Evolutionary conservation across 2,329 filamentous ascomycete species (phyloP), one percentile per base, ranked within the genome.

Genomic region (Phaeosphaeriaceae sp.): DNA sequence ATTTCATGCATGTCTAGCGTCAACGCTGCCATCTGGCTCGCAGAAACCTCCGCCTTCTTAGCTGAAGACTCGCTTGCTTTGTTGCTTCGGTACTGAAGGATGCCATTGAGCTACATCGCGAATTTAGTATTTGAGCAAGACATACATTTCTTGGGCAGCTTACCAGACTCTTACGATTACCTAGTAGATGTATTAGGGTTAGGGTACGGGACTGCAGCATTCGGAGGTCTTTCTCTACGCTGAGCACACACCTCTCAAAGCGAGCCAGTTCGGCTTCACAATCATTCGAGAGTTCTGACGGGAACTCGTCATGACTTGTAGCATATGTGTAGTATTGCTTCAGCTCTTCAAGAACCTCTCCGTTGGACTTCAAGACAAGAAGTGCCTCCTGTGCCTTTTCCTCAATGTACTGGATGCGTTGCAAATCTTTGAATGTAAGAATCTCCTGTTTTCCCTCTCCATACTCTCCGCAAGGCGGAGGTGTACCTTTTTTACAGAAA

Each of bases 361-460:
- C 50, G 43, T 77, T 76, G 1, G 63, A 39, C 20, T 62, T 62
- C 0, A 77, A 44, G 0, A 72, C 55, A 0, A 72, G 55, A 0
- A 67, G 40, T 0, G 63, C 57, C 40, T 76, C 72, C 26, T 74
- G 74, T 4, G 61, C 58, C 36, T 71, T 71, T 46, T 75, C 71
- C 46, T 75, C 71, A 4, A 73, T 47, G 28, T 50, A 59, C 23
- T 76, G 73, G 1, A 73, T 55, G 1, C 54, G 20, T 46, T 73
- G 72, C 1, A 76, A 42, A 39, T 71, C 56, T 2, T 35, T 49
- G 37, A 75, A 70, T 0, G 54, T 58, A 32, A 74, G 70, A 2
- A n/a, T 43, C n/a, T 56, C 50, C 11, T 48, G 20, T 20, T 20
- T 26, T 11, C 15, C n/a, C 6, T 18, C 15, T 2, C 2, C 17